A percentile compares a stretch with the other conserved stretches of the same genome.
These are phyloP conservation scores for Fibroporia radiculosa DNA, from an alignment of 768 basidiomycete genomes.

Conservation along the genomic window DNA sequence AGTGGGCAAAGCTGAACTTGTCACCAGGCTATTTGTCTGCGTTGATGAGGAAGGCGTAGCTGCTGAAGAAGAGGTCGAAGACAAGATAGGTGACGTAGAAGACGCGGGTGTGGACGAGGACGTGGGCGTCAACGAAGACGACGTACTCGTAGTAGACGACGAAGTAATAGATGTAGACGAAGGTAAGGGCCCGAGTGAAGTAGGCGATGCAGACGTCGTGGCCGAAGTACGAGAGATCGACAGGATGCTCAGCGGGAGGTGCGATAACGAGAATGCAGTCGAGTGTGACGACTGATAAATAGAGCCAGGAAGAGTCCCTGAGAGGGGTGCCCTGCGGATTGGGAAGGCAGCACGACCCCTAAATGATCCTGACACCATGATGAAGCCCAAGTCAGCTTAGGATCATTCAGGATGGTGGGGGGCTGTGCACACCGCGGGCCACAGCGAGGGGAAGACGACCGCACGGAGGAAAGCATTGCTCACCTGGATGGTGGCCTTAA, in stretches of 20 bases:
- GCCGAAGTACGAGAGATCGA: constrained; percentile 6
- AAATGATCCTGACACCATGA: background rate
- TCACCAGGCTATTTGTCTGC: background rate
- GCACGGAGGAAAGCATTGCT: too few relatives aligned
- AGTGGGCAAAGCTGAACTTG: background rate
- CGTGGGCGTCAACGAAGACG: background rate
- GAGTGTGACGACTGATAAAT: background rate
- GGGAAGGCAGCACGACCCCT: background rate
- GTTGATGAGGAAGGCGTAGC: constrained; percentile 13
- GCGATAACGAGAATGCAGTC: background rate
- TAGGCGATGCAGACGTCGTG: constrained; percentile 25
- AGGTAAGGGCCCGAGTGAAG: constrained; percentile 8
- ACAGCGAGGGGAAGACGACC: constrained; percentile 1
- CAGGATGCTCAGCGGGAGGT: background rate
- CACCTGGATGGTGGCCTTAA: background rate
- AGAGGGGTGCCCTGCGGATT: background rate
- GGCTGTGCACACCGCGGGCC: constrained; percentile 3
- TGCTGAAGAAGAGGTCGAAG: constrained; percentile 21
- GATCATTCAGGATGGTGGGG: background rate
- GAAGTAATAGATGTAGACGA: background rate
- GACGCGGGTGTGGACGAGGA: background rate
- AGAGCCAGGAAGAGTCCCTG: background rate
- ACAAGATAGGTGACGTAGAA: constrained; percentile 8
- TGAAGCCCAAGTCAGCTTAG: constrained; percentile 1
- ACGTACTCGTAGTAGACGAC: background rate